Evolutionary conservation across 306 rosid genomes (phyloP).

Genomic region (Benincasa hispida): DNA sequence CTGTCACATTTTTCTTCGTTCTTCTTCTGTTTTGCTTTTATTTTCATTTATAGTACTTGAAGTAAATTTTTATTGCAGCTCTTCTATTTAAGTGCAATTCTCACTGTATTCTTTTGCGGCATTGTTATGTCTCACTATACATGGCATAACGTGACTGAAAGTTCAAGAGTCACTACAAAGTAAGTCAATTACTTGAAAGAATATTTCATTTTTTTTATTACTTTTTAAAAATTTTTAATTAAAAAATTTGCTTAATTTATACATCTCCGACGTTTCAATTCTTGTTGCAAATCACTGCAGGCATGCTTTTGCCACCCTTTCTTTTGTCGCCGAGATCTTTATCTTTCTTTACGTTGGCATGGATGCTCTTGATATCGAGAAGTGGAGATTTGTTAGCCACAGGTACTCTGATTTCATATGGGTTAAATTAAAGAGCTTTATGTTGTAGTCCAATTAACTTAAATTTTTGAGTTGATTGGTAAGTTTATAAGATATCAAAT

Average conservation of each 20-base stretch:
- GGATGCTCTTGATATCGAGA: conserved; percentile 94
- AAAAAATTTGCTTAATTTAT: neutral
- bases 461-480: no score
- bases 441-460: no score
- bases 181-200: conserved; percentile 20
- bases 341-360: conserved; percentile 96
- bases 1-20: neutral
- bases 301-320: conserved; percentile 86
- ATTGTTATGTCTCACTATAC: conserved; percentile 99
- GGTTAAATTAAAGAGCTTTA: neutral
- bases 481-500: no score
- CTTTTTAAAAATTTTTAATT: no score
- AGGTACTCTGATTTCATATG: conserved; percentile 32
- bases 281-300: conserved; percentile 29
- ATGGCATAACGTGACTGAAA: conserved; percentile 97
- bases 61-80: conserved; percentile 44
- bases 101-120: conserved; percentile 95
- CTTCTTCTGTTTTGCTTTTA: neutral
- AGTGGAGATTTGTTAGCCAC: conserved; percentile 73
- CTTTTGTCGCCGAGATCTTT: conserved; percentile 82
- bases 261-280: conserved; percentile 8
- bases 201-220: neutral
- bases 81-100: conserved; percentile 78
- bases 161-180: conserved; percentile 98
- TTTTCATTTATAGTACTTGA: neutral